Conservation (phyloP, 1,284 basidiomycete genomes). For the Irpex sp. region DNA sequence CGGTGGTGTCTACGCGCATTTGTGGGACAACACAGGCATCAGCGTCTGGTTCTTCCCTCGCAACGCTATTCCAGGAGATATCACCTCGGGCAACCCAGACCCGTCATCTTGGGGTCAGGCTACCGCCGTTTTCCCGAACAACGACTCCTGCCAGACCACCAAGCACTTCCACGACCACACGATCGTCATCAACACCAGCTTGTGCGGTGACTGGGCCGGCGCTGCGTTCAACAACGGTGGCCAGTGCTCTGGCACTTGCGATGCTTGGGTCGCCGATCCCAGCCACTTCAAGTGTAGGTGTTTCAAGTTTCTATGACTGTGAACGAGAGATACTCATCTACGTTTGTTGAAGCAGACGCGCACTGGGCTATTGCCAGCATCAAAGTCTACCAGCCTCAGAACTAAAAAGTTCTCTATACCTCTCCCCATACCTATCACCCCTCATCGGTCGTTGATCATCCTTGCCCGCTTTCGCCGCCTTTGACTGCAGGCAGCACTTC, state of each 20-base stretch:
- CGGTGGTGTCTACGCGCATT: conserved; percentile 75
- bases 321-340: background rate
- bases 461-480: background rate
- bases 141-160: conserved; percentile 53
- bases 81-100: conserved; percentile 48
- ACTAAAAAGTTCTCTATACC: background rate
- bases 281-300: conserved; percentile 54
- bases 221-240: conserved; percentile 46
- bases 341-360: conserved; percentile 9
- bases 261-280: conserved; percentile 56
- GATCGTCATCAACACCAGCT: conserved; percentile 54
- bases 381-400: conserved; percentile 12
- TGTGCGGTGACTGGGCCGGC: conserved; percentile 69
- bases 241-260: conserved; percentile 66
- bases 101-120: conserved; percentile 68
- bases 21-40: conserved; percentile 66
- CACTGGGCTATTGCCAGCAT: conserved; percentile 15
- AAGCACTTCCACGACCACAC: conserved; percentile 65
- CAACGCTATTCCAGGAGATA: conserved; percentile 61
- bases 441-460: background rate
- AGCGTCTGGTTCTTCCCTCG: conserved; percentile 77
- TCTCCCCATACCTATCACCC: background rate
- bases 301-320: background rate
- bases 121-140: conserved; percentile 56
- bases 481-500: background rate